Percentiles rank a stretch among this genome's conserved stretches.
These are phyloP conservation scores for Cyclotella sp. DNA, from an alignment of 108 stramenopile genomes.

Conservation along the genomic window DNA sequence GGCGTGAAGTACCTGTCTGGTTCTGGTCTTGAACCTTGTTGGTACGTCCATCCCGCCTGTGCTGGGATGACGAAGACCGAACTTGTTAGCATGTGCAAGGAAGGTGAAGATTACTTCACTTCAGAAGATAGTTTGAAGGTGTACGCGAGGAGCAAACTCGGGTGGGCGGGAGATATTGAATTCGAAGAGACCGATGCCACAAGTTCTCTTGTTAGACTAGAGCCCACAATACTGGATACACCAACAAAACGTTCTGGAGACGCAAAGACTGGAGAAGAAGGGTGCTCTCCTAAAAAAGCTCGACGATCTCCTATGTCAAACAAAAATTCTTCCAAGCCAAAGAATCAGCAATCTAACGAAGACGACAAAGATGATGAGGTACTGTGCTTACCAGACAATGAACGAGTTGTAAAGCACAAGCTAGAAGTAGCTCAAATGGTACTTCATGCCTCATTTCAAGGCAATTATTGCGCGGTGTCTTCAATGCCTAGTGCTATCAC, in stretches of 20 bases:
- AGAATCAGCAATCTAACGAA: too few relatives aligned
- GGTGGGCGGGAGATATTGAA: constrained; percentile 23
- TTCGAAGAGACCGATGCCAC: neutral
- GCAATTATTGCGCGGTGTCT: constrained; percentile 19
- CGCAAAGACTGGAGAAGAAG: too few relatives aligned
- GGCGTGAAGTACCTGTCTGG: constrained; percentile 7
- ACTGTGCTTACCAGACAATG: constrained; percentile 13
- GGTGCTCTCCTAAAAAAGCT: constrained; percentile 12
- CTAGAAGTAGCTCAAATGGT: constrained; percentile 39
- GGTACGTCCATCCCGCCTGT: constrained; percentile 15
- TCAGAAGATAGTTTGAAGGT: constrained; percentile 9
- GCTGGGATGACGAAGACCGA: constrained; percentile 24
- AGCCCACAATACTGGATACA: neutral
- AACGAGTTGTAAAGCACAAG: constrained; percentile 30
- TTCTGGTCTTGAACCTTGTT: constrained; percentile 1
- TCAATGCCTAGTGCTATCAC: constrained; percentile 28
- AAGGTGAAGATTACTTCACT: constrained; percentile 38
- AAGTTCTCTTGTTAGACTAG: neutral
- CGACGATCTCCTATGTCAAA: neutral
- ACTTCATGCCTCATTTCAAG: constrained; percentile 37
- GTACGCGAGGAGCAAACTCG: constrained; percentile 28
- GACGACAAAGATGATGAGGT: neutral
- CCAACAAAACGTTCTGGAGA: constrained; percentile 3
- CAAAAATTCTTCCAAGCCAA: too few relatives aligned
- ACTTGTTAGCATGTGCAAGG: neutral